phyloP scores from a whole-genome alignment of 1,139 yeast species.

The Blastobotrys aristatus region DNA sequence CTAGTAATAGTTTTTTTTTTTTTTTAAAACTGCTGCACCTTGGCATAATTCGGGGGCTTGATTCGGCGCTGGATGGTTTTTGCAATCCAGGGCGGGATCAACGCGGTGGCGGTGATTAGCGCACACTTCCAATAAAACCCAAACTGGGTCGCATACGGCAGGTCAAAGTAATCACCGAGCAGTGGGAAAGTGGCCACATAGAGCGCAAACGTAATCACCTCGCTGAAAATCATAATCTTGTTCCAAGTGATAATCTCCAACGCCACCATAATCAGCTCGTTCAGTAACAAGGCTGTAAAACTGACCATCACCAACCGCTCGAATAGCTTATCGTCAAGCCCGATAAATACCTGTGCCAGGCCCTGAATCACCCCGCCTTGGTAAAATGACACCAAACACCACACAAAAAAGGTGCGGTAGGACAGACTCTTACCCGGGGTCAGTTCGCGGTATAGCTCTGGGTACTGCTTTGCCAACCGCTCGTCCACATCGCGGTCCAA shows the following conservation, averaged over 20 bases:
- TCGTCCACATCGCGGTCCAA: constrained; percentile 90
- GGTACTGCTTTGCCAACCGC: constrained; percentile 81
- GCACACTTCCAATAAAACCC: constrained; percentile 64
- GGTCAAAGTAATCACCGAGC: constrained; percentile 75
- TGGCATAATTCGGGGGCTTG: constrained; percentile 96
- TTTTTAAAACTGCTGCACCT: constrained; percentile 65
- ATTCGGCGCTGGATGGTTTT: constrained; percentile 68
- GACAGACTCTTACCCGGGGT: constrained; percentile 84
- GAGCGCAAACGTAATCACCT: constrained; percentile 60
- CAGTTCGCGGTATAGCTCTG: constrained; percentile 89
- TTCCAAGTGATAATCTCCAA: constrained; percentile 90
- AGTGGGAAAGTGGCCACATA: constrained; percentile 78
- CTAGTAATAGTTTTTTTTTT: too few species aligned
- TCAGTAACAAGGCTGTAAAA: constrained; percentile 72
- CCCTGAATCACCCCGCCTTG: constrained; percentile 83
- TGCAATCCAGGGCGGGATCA: constrained; percentile 86
- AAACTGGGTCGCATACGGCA: constrained; percentile 53
- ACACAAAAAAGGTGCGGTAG: constrained; percentile 79
- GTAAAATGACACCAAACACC: constrained; percentile 82
- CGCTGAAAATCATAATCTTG: constrained; percentile 66
- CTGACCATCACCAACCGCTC: constrained; percentile 78
- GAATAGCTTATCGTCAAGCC: constrained; percentile 53
- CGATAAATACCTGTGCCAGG: constrained; percentile 68
- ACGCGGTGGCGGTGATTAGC: constrained; percentile 61
- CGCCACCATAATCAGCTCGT: constrained; percentile 92